Evolutionary conservation across 352 stramenopile genomes (phyloP).

Genomic region (Globisporangium yorkense): DNA sequence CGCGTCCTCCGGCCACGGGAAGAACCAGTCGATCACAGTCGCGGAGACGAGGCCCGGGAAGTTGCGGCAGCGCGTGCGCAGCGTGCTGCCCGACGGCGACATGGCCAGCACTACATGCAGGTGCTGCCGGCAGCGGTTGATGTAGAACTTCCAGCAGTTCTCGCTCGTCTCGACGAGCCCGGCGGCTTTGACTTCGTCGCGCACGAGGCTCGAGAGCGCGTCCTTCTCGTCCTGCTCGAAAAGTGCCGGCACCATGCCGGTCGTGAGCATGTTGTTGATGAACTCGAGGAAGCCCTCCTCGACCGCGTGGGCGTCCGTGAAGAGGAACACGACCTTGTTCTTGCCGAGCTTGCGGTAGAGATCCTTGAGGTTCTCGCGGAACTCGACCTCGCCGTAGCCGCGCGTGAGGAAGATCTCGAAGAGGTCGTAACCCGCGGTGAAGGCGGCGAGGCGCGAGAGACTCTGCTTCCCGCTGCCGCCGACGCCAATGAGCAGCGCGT

Average conservation of each 20-base stretch:
- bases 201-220: conserved; percentile 68
- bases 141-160: conserved; percentile 94
- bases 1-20: conserved; percentile 92
- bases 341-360: conserved; percentile 88
- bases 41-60: conserved; percentile 92
- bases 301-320: conserved; percentile 94
- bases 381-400: conserved; percentile 92
- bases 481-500: conserved; percentile 92
- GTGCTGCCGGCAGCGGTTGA: conserved; percentile 91
- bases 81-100: conserved; percentile 90
- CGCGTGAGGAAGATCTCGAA: conserved; percentile 94
- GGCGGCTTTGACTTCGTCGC: conserved; percentile 84
- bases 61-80: conserved; percentile 92
- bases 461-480: conserved; percentile 94
- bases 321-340: conserved; percentile 91
- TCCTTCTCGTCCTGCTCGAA: conserved; percentile 93
- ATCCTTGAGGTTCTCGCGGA: conserved; percentile 93
- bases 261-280: conserved; percentile 97
- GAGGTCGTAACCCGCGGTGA: conserved; percentile 91
- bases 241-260: conserved; percentile 90
- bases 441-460: conserved; percentile 88
- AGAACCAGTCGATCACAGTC: conserved; percentile 96
- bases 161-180: conserved; percentile 90
- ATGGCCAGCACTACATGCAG: conserved; percentile 94
- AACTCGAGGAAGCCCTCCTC: conserved; percentile 96